Conservation (phyloP, 768 basidiomycete genomes). For the Tephrocybe sp. region DNA sequence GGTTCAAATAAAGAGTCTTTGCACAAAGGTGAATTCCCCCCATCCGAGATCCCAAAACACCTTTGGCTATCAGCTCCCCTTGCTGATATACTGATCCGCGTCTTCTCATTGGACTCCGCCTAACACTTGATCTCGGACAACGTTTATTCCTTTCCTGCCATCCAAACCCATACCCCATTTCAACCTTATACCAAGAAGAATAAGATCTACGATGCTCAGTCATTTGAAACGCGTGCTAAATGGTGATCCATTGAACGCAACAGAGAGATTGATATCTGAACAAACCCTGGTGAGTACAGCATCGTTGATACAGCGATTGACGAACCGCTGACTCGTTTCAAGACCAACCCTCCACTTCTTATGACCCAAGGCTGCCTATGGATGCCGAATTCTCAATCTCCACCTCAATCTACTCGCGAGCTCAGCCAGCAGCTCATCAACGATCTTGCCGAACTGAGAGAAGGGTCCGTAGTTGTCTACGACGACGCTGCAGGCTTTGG, state of each 20-base stretch:
- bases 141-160: not conserved
- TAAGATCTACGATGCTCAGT: not conserved
- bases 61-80: not conserved
- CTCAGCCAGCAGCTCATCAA: not conserved
- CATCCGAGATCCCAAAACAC: not conserved
- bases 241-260: not conserved
- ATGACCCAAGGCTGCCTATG: not conserved
- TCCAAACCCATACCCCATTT: not conserved
- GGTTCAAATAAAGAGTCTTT: not conserved
- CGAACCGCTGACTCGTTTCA: not conserved
- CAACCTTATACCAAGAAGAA: not conserved
- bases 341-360: not conserved
- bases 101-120: not conserved
- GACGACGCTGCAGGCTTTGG: not conserved
- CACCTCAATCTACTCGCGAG: not conserved
- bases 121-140: not conserved
- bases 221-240: not conserved
- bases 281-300: not conserved
- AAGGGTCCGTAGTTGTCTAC: not conserved
- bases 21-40: not conserved
- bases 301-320: not conserved
- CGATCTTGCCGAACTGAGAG: slow-evolving; percentile 6
- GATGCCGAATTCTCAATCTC: not conserved
- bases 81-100: not conserved
- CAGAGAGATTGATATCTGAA: not conserved